Percentiles rank a stretch among this genome's conserved stretches.
Conservation (phyloP, 768 basidiomycete genomes). For the Pulveroboletus sp. region DNA sequence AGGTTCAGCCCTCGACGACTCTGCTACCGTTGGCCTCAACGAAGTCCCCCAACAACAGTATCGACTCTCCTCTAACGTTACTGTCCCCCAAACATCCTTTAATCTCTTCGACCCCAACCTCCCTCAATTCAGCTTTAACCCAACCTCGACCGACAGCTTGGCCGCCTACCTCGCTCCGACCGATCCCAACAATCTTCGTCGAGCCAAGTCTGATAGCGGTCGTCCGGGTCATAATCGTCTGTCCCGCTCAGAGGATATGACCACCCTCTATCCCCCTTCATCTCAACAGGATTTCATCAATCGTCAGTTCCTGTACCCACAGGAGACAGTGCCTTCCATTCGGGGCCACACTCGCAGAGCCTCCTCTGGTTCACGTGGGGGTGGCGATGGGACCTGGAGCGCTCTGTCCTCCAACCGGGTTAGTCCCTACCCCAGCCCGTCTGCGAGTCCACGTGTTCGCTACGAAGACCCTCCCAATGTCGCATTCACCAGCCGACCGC, state of each 20-base stretch:
- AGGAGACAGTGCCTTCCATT: conserved; percentile 33
- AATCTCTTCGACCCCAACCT: conserved; percentile 22
- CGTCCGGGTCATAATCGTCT: conserved; percentile 45
- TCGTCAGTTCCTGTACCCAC: conserved; percentile 41
- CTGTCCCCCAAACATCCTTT: conserved; percentile 25
- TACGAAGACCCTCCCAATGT: conserved; percentile 46
- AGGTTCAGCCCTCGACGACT: conserved; percentile 37
- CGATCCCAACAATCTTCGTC: conserved; percentile 36
- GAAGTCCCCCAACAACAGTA: conserved; percentile 25
- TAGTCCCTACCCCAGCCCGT: conserved; percentile 65
- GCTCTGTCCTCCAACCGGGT: conserved; percentile 38
- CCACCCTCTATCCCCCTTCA: conserved; percentile 31
- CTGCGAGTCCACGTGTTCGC: conserved; percentile 54
- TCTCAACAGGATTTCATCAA: conserved; percentile 41
- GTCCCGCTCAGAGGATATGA: conserved; percentile 61
- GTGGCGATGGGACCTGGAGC: conserved; percentile 30
- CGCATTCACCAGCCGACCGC: conserved; percentile 22
- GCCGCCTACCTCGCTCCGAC: conserved; percentile 36
- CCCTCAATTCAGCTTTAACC: conserved; percentile 34
- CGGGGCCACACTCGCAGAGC: conserved; percentile 41
- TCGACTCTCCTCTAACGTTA: conserved; percentile 23
- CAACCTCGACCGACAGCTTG: conserved; percentile 33
- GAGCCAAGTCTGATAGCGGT: conserved; percentile 44
- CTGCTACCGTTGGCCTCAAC: conserved; percentile 28
- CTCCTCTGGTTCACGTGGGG: conserved; percentile 36